Base-by-base conservation (phyloP, 768 basidiomycete genomes). In the Pisolithus marmoratus region DNA sequence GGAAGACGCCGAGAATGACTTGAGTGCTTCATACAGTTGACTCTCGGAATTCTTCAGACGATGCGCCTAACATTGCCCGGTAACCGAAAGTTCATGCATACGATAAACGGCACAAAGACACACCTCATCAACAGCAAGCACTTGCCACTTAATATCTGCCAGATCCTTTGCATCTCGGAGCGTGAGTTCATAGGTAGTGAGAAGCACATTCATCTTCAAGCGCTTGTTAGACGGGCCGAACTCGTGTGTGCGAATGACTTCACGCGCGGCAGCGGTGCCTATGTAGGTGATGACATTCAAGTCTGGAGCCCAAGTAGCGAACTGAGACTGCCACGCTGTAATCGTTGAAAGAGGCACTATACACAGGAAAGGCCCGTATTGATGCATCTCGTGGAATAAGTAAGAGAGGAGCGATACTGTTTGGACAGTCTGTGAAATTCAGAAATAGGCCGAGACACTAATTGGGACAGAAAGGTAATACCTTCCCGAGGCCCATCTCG, bases 401-500 rank as follows among this genome's bases (percentile, higher is more conserved):
- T 90, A 98, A 2, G 93, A 94, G 23, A 99, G 77, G 73, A 94
- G 95, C 0, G 94, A 71, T 11, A 98, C 95, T 0, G 94, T 94
- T 76, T 99, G 96, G 7, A 99, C 94, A 19, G 90, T 92, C 88
- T 92, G 54, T 2, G 38, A 55, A 15, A 15, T 48, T 62, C 46
- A 61, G 53, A n/a, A 53, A 19, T 52, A 58, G 42, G 22, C 58
- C 52, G 0, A 34, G 45, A 53, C 17, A 27, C 36, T 17, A 26
- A 9, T n/a, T 58, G 22, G 14, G 12, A 5, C 29, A 24, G 24
- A 19, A 54, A 34, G n/a, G 59, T 49, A 55, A 43, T 56, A 88
- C 80, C 82, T 99, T 99, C 49, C 96, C 96, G 23, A 99, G 86
- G 66, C 96, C 96, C 96, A 98, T 99, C 78, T 99, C 96, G 63